phyloP scores from a whole-genome alignment of 1,139 yeast species.

The Kurtzmaniella quercitrusa region DNA sequence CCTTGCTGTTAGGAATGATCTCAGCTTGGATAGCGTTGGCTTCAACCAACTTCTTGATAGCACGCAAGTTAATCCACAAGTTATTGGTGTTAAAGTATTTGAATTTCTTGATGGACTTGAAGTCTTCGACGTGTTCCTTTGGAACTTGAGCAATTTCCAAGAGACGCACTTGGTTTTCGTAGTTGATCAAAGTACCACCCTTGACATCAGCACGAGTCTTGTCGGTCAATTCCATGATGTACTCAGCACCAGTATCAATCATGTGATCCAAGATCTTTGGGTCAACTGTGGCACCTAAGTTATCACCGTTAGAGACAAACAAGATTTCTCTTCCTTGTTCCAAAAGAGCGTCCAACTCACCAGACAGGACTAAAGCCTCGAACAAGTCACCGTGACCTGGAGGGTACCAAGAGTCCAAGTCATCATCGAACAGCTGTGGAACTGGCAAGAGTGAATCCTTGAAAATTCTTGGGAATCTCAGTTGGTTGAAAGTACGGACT shows the following conservation, averaged over 20 bases:
- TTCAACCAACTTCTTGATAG: conserved; percentile 89
- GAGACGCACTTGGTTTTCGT: conserved; percentile 91
- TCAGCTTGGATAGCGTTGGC: conserved; percentile 80
- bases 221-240: conserved; percentile 97
- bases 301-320: conserved; percentile 97
- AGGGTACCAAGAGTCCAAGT: conserved; percentile 90
- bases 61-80: conserved; percentile 94
- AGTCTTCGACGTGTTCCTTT: conserved; percentile 96
- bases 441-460: conserved; percentile 94
- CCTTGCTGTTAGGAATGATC: conserved; percentile 90
- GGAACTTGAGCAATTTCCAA: conserved; percentile 99
- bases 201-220: conserved; percentile 99
- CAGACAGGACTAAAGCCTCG: conserved; percentile 84
- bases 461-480: conserved; percentile 92
- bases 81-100: conserved; percentile 97
- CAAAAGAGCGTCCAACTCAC: conserved; percentile 85
- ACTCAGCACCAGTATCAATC: conserved; percentile 88
- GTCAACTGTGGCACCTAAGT: conserved; percentile 97
- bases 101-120: conserved; percentile 95
- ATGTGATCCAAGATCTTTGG: conserved; percentile 86
- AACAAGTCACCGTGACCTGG: conserved; percentile 99
- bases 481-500: conserved; percentile 95
- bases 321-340: conserved; percentile 93
- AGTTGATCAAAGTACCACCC: conserved; percentile 97
- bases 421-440: conserved; percentile 72